Base-by-base conservation (phyloP, 768 basidiomycete genomes). In the Rhodotorula graminis region DNA sequence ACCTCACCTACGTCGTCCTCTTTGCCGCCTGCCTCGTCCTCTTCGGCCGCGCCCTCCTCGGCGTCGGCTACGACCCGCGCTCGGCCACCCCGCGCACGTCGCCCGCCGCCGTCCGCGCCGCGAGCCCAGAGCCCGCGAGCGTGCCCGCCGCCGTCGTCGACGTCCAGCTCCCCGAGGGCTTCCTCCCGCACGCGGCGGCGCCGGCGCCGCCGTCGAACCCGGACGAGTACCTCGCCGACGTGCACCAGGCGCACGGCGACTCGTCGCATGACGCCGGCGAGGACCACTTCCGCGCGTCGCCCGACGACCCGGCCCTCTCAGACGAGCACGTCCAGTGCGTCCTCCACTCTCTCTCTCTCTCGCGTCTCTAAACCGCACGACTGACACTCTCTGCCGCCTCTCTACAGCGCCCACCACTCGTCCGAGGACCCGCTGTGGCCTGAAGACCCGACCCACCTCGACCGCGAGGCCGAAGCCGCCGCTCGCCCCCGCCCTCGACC, bases 11-110 rank as follows among this genome's bases (percentile, higher is more conserved):
- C 52, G 29, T 68, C 33, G 25, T 64, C 62, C 33, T 72, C 10
- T 72, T 72, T 25, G 66, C 62, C 23, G 66, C 57, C 2, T 40
- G 62, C 2, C 47, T 72, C 31, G 2, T 67, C 16, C 44, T 72
- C 23, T 72, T 67, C 57, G 18, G 40, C 2, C 15, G 55, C 1
- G 63, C 71, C 16, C 33, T 72, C 14, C 46, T 64, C 42, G 71
- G 71, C 11, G 49, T 64, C 2, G 71, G 71, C 15, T 63, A 67
- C 56, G 11, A 27, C 15, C 16, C 37, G 37, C 37, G 29, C 27
- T 18, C 61, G 0, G 19, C 31, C 2, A 19, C 16, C 21, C 10
- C 61, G 16, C n/a, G 23, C 50, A n/a, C n/a, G 2, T 21, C 49
- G 23, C 47, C n/a, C 58, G 3, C 27, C 16, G 49, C 49, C 29